A percentile compares a stretch with the other conserved stretches of the same genome.
Conservation (phyloP, 179 eudicot species). For the Beta lomatogona region DNA sequence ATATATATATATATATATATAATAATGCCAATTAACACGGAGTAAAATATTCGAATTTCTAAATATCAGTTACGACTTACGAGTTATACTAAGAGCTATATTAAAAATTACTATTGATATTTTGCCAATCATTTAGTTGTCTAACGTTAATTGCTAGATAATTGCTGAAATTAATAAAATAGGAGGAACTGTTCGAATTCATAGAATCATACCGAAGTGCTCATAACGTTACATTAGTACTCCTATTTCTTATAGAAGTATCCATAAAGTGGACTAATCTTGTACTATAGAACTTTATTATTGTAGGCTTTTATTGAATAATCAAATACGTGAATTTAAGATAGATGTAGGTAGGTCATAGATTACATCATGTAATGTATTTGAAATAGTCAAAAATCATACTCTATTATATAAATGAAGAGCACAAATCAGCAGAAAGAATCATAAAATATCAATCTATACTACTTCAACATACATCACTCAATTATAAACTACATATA, state of each 20-base stretch:
- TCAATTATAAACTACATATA: background rate
- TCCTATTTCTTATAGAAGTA: background rate
- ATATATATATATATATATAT: too few relatives aligned
- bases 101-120: too few relatives aligned
- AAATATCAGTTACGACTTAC: too few relatives aligned
- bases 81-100: too few relatives aligned
- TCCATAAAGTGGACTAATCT: background rate
- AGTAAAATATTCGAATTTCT: too few relatives aligned
- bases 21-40: too few relatives aligned
- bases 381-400: background rate
- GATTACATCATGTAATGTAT: background rate
- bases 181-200: too few relatives aligned
- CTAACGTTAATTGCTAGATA: too few relatives aligned
- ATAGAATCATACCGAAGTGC: too few relatives aligned
- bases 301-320: constrained; percentile 1
- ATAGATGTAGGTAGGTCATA: background rate
- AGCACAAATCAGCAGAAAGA: background rate
- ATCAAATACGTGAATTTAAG: background rate
- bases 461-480: background rate
- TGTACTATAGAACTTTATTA: background rate
- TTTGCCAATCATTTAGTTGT: too few relatives aligned
- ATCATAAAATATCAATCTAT: background rate
- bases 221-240: too few relatives aligned
- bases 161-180: too few relatives aligned
- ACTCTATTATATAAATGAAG: background rate